Conservation (phyloP, 352 stramenopile species). For the Phytophthora sp. region DNA sequence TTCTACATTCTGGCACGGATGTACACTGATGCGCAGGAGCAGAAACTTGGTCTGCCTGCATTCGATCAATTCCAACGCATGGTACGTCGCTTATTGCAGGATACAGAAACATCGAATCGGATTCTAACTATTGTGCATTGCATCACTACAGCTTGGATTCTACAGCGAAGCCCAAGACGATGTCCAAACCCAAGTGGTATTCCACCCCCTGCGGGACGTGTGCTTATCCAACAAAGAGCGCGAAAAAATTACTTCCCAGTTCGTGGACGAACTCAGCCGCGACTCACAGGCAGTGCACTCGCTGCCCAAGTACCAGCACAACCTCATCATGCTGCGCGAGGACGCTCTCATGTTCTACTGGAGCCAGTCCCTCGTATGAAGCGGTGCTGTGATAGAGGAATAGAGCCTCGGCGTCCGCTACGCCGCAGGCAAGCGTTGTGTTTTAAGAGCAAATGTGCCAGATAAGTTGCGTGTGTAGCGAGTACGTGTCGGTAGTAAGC, state of each 20-base stretch:
- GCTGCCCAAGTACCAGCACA: conserved; percentile 85
- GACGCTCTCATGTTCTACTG: conserved; percentile 89
- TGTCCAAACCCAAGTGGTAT: conserved; percentile 77
- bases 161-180: conserved; percentile 80
- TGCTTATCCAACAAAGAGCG: conserved; percentile 64
- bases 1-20: conserved; percentile 84
- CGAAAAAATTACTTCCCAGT: conserved; percentile 70
- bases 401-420: conserved; percentile 23
- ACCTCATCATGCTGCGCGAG: conserved; percentile 82
- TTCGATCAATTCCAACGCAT: conserved; percentile 87
- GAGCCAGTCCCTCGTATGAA: conserved; percentile 78
- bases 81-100: conserved; percentile 41
- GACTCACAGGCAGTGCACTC: conserved; percentile 78
- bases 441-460: conserved; percentile 27
- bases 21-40: conserved; percentile 69
- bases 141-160: conserved; percentile 66
- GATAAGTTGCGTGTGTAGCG: conserved; percentile 9
- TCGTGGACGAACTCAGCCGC: conserved; percentile 61
- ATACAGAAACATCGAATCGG: neutral
- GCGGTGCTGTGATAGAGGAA: conserved; percentile 5
- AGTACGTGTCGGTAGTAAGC: conserved; percentile 23
- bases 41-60: conserved; percentile 80
- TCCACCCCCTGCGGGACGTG: conserved; percentile 69
- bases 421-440: conserved; percentile 17
- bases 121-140: conserved; percentile 15